Conservation (phyloP, 345 rosid species). For the Eucalyptus shirleyi region DNA sequence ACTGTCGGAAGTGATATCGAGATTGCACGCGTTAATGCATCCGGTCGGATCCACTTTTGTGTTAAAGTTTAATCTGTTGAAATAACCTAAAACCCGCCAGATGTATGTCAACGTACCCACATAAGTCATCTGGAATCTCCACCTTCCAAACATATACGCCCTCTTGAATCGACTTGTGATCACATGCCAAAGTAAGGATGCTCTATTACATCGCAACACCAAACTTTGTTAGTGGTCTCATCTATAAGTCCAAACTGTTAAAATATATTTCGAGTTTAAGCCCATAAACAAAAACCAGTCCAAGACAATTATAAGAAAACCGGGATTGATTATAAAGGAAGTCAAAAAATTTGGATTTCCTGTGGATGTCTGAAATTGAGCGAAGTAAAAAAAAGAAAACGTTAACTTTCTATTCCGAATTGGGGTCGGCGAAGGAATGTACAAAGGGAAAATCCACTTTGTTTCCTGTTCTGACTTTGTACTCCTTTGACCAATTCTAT, state of each 20-base stretch:
- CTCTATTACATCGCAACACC: neutral
- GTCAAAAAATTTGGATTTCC: neutral
- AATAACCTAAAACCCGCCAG: neutral
- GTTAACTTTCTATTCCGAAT: neutral
- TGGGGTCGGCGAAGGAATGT: neutral
- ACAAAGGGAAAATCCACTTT: neutral
- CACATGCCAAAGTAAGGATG: neutral
- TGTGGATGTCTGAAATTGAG: neutral
- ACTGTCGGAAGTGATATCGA: neutral
- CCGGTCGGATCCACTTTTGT: neutral
- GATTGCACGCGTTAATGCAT: neutral
- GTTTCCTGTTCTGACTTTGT: neutral
- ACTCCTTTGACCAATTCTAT: neutral
- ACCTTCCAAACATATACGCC: neutral
- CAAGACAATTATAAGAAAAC: neutral
- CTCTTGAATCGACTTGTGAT: neutral
- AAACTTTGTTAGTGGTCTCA: neutral
- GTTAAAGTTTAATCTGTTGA: neutral
- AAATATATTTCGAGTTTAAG: neutral
- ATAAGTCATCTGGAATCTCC: neutral
- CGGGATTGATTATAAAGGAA: neutral
- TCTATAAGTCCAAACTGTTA: neutral
- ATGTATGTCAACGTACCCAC: neutral
- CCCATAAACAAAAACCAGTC: fast-evolving
- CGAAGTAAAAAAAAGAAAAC: neutral